phyloP scores from a whole-genome alignment of 371 early-diverging fungal genomes.

The Capniomyces stellatus region DNA sequence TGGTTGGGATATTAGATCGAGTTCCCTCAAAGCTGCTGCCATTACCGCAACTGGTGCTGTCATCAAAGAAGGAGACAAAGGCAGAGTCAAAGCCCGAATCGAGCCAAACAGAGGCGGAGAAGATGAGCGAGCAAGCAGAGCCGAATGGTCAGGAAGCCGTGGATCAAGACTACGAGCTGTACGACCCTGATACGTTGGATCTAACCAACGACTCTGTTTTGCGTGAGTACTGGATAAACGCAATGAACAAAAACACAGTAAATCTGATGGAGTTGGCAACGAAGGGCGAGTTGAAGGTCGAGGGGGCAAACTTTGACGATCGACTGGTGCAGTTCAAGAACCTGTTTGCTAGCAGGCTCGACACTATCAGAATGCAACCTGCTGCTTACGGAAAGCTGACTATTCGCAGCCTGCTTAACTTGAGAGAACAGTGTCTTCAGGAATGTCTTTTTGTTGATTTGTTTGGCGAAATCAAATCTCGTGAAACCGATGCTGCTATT shows the following conservation, averaged over 20 bases:
- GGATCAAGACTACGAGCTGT: constrained; percentile 9
- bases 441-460: constrained; percentile 51
- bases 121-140: background rate
- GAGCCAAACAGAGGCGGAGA: background rate
- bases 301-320: constrained; percentile 4
- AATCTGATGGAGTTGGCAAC: constrained; percentile 35
- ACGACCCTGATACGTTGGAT: constrained; percentile 44
- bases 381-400: constrained; percentile 42
- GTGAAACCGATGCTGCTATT: constrained; percentile 39
- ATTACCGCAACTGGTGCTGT: constrained; percentile 31
- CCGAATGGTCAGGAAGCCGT: too few species aligned
- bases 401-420: constrained; percentile 39
- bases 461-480: constrained; percentile 37
- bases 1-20: constrained; percentile 40
- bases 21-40: constrained; percentile 22
- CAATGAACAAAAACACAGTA: constrained; percentile 34
- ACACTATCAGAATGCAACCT: constrained; percentile 31
- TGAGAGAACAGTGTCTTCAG: constrained; percentile 53
- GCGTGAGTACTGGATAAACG: constrained; percentile 43
- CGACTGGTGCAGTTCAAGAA: constrained; percentile 23
- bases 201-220: constrained; percentile 25
- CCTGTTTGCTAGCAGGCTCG: constrained; percentile 36
- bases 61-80: background rate
- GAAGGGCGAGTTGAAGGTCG: constrained; percentile 18
- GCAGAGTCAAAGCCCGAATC: background rate